Evolutionary conservation across 495 filamentous ascomycete genomes (phyloP).

Genomic region (Clavariopsis aquatica): DNA sequence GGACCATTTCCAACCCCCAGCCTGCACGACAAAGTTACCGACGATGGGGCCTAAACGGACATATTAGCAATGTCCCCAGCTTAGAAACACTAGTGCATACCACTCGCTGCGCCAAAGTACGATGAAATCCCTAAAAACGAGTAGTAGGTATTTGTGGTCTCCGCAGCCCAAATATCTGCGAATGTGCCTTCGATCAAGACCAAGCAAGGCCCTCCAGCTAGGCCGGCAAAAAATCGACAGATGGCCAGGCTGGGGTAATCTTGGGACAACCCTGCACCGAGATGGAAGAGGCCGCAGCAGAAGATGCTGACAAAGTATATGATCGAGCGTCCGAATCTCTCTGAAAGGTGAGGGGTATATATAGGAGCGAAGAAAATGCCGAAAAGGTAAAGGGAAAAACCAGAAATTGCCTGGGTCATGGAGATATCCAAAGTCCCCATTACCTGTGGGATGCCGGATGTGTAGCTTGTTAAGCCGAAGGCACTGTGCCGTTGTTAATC

Average conservation of each 20-base stretch:
- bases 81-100: constrained; percentile 13
- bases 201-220: constrained; percentile 49
- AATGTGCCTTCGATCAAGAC: constrained; percentile 52
- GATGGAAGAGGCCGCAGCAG: constrained; percentile 45
- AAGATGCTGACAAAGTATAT: constrained; percentile 44
- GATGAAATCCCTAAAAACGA: constrained; percentile 44
- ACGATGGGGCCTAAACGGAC: constrained; percentile 44
- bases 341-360: constrained; percentile 46
- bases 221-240: constrained; percentile 50
- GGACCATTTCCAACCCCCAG: constrained; percentile 48
- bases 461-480: constrained; percentile 38
- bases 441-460: constrained; percentile 26
- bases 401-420: constrained; percentile 25
- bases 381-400: constrained; percentile 45
- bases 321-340: constrained; percentile 45
- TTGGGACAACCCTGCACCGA: constrained; percentile 44
- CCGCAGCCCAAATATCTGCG: constrained; percentile 49
- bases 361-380: constrained; percentile 50
- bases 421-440: constrained; percentile 28
- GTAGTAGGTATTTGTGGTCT: constrained; percentile 45
- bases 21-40: constrained; percentile 43
- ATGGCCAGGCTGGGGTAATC: constrained; percentile 43
- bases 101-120: constrained; percentile 44
- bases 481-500: constrained; percentile 23
- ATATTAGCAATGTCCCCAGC: background rate